Base-by-base conservation (phyloP, 441 rosid species). In the Macaranga tanarius region DNA sequence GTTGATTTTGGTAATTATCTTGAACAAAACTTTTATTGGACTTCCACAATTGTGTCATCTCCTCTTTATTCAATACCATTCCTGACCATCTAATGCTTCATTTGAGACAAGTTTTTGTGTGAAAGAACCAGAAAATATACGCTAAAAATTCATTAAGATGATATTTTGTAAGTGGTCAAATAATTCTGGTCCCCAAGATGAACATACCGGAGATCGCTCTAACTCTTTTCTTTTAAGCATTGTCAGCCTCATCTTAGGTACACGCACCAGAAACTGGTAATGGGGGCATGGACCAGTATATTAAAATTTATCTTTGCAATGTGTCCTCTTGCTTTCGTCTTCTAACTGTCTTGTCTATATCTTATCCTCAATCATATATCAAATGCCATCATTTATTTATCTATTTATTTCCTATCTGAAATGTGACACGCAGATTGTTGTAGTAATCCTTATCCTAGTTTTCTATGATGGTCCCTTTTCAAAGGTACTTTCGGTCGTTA, bases 361-460 rank as follows among this genome's bases (percentile, higher is more conserved):
- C 64, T 76, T 67, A 67, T 75, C 74, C 34, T 65, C 23, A 59
- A 4, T 38, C 52, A 26, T 23, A 31, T 62, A 28, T 63, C 15
- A 44, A 55, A 42, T n/a, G 25, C 63, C 67, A n/a, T n/a, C n/a
- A n/a, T 64, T 8, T 26, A 62, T 55, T 69, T 44, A 58, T 31
- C 5, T 28, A 28, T 28, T 28, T 31, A 31, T 31, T 75, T 45
- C 16, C 45, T 40, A n/a, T 76, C 62, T 40, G n/a, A 72, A 47
- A 42, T 26, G 57, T 62, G 73, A 66, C 79, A 81, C 75, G 67
- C 73, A 45, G 48, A 50, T 67, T 62, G 44, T 23, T 48, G 57
- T 74, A 31, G 5, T 31, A 62, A 77, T 78, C 76, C 55, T 26
- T 75, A 58, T 79, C 79, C 58, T 44, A 57, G 28, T 17, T 62